phyloP scores from a whole-genome alignment of 805 yeast genomes.

The Saccharomycopsis babjevae region DNA sequence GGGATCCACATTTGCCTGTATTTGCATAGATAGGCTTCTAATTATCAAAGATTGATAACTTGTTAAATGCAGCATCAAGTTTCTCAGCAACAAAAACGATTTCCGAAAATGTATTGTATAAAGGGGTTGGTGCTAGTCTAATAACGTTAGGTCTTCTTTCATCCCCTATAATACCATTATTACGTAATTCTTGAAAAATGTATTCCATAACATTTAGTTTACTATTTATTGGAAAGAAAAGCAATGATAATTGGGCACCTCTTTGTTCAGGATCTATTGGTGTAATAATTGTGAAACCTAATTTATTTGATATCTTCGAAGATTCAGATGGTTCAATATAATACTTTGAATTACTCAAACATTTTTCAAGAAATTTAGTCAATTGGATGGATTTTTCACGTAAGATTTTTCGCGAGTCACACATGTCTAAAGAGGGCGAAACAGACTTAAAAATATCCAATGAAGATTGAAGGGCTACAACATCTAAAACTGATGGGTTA shows the following conservation, averaged over 20 bases:
- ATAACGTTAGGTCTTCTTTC: slow-evolving; percentile 89
- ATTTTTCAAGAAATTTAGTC: slow-evolving; percentile 45
- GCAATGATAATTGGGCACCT: slow-evolving; percentile 77
- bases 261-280: slow-evolving; percentile 49
- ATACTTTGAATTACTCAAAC: slow-evolving; percentile 37
- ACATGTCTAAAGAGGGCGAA: background rate
- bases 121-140: slow-evolving; percentile 76
- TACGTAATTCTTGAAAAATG: slow-evolving; percentile 39
- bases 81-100: slow-evolving; percentile 36
- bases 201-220: slow-evolving; percentile 48
- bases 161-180: slow-evolving; percentile 66
- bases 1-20: too few relatives aligned
- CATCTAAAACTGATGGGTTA: slow-evolving; percentile 82
- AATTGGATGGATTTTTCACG: slow-evolving; percentile 46
- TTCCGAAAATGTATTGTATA: slow-evolving; percentile 70
- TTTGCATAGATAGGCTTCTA: too few relatives aligned
- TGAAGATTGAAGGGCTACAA: slow-evolving; percentile 60
- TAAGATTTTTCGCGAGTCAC: background rate
- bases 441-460: slow-evolving; percentile 41
- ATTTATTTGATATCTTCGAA: slow-evolving; percentile 14
- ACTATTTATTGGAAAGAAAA: slow-evolving; percentile 41
- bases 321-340: slow-evolving; percentile 29
- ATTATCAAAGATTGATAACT: background rate
- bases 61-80: slow-evolving; percentile 33
- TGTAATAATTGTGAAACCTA: slow-evolving; percentile 60